Conservation (phyloP, 129 eudicot species). For the Ambrosia artemisiifolia region DNA sequence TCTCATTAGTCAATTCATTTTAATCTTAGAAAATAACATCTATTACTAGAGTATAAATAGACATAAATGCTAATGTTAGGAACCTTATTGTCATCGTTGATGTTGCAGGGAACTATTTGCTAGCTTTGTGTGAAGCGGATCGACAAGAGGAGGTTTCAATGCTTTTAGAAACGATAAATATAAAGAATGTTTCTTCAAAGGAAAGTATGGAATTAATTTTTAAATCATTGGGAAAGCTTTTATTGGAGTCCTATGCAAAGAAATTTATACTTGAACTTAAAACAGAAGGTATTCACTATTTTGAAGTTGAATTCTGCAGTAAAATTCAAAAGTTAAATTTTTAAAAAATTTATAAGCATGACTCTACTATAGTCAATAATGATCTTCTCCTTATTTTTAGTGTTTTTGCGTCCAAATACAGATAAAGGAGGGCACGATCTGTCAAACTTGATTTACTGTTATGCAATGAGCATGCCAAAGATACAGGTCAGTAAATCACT, state of each 20-base stretch:
- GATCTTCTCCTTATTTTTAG: slow-evolving; percentile 9
- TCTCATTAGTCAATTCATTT: neutral
- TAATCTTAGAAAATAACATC: neutral
- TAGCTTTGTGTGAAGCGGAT: slow-evolving; percentile 69
- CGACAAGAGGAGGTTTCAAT: slow-evolving; percentile 53
- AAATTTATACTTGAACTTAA: slow-evolving; percentile 50
- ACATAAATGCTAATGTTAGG: neutral
- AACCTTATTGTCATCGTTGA: slow-evolving; percentile 16
- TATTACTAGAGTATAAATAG: neutral
- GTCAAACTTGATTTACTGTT: slow-evolving; percentile 55
- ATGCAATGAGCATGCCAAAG: slow-evolving; percentile 59
- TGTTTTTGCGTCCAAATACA: slow-evolving; percentile 36
- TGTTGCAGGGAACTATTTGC: slow-evolving; percentile 62
- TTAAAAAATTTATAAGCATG: slow-evolving; percentile 11
- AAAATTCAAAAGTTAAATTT: slow-evolving; percentile 1
- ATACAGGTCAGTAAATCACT: slow-evolving; percentile 26
- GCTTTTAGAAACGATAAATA: slow-evolving; percentile 59
- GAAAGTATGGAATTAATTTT: slow-evolving; percentile 48
- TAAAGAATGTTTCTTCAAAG: slow-evolving; percentile 59
- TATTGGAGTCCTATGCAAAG: slow-evolving; percentile 55
- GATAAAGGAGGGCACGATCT: slow-evolving; percentile 41
- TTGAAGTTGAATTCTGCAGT: neutral
- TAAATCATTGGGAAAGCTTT: slow-evolving; percentile 64
- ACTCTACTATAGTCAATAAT: neutral
- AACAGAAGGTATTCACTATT: slow-evolving; percentile 38